Base-by-base conservation (phyloP, 2,329 filamentous ascomycete species). In the Cladosporium cucumerinum region DNA sequence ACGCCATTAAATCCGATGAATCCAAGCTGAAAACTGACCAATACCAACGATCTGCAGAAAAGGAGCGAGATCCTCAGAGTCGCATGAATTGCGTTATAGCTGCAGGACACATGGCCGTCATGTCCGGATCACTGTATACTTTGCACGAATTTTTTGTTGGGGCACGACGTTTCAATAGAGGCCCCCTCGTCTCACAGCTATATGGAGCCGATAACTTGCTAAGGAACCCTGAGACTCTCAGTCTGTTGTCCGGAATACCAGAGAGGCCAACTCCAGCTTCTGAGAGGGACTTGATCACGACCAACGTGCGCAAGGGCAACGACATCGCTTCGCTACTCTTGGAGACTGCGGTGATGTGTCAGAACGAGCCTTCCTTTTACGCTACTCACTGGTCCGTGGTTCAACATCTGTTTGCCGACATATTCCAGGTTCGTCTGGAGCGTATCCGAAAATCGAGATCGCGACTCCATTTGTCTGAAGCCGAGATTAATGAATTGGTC, bases 111-210 rank as follows among this genome's bases (percentile, higher is more conserved):
- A 54, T 55, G 34, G 49, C 60, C 10, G 60, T 62, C 7, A n/a
- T 10, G 18, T 78, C 74, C 55, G 73, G 74, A 1, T 77, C 72
- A 11, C 61, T 77, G 0, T 65, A 72, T 0, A 18, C 78, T 1
- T 73, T 73, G 23, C 69, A 67, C 23, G 71, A 77, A 6, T 72
- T 72, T 1, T 39, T 78, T 2, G 36, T 72, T 1, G 80, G 78
- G 78, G 68, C 73, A 0, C 74, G 72, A 7, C 71, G 76, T 2
- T 80, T 74, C 63, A 69, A 76, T n/a, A 74, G 74, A 26, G 79
- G 80, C 69, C 72, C 75, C 7, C 57, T 72, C n/a, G 49, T 55
- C 1, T 28, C 49, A 11, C 21, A 39, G 7, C n/a, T 62, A 34
- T 62, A 62, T 12, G 57, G 39, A 2, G n/a, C 14, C 1, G 30